Evolutionary conservation across 169 alveolate genomes (phyloP).

Genomic region (Babesia ovis): DNA sequence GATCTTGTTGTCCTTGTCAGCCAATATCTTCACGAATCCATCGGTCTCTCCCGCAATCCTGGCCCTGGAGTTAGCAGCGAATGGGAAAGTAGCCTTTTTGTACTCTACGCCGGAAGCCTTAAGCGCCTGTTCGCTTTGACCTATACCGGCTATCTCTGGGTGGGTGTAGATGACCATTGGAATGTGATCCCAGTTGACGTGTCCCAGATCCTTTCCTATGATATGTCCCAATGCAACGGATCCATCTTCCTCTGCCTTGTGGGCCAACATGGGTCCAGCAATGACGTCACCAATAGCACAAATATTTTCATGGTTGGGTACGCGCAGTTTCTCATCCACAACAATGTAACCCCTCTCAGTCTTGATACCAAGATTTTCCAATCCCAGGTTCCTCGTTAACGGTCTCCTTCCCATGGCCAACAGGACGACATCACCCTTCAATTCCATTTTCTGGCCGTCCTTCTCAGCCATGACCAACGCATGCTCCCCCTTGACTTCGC

Average conservation of each 20-base stretch:
- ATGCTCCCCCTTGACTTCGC: slow-evolving; percentile 69
- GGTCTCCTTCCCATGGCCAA: slow-evolving; percentile 97
- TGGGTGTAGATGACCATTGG: slow-evolving; percentile 98
- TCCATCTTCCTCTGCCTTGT: slow-evolving; percentile 98
- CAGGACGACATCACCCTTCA: slow-evolving; percentile 88
- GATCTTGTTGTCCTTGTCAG: slow-evolving; percentile 89
- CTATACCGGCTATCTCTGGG: slow-evolving; percentile 98
- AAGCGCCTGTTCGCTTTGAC: slow-evolving; percentile 94
- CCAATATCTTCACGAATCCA: slow-evolving; percentile 88
- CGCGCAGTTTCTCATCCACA: slow-evolving; percentile 78
- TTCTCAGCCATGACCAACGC: slow-evolving; percentile 54
- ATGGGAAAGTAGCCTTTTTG: slow-evolving; percentile 91
- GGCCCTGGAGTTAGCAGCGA: slow-evolving; percentile 95
- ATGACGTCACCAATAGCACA: slow-evolving; percentile 98
- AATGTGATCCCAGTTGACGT: slow-evolving; percentile 89
- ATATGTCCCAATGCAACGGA: slow-evolving; percentile 91
- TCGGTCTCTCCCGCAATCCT: slow-evolving; percentile 92
- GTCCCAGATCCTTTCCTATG: slow-evolving; percentile 85
- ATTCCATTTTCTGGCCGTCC: slow-evolving; percentile 42
- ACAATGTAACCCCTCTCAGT: slow-evolving; percentile 84
- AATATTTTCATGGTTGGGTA: slow-evolving; percentile 74
- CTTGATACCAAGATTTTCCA: slow-evolving; percentile 87
- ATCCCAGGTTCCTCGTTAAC: slow-evolving; percentile 87
- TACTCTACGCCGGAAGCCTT: slow-evolving; percentile 80
- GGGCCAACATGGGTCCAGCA: slow-evolving; percentile 98